phyloP scores from a whole-genome alignment of 2,329 filamentous ascomycete species.

The Nemania sp. region DNA sequence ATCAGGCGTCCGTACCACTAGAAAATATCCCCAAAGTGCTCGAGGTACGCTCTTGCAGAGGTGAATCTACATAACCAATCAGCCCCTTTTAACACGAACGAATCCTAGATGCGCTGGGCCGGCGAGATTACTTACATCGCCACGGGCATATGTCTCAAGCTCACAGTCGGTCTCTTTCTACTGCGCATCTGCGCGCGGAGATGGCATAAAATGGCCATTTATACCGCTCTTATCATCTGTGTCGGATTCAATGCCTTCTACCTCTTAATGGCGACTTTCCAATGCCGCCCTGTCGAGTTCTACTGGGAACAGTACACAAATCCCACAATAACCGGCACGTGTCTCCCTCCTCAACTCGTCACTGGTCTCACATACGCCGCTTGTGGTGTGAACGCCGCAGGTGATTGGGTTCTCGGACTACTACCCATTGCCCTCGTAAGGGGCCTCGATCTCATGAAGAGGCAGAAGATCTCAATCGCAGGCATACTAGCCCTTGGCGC shows the following conservation, averaged over 20 bases:
- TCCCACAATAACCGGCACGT: slow-evolving; percentile 48
- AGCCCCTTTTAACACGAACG: background rate
- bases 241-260: slow-evolving; percentile 53
- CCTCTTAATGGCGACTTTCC: slow-evolving; percentile 54
- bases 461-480: slow-evolving; percentile 53
- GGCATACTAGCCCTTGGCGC: slow-evolving; percentile 52
- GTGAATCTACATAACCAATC: background rate
- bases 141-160: slow-evolving; percentile 55
- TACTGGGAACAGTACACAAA: slow-evolving; percentile 55
- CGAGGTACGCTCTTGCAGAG: slow-evolving; percentile 36
- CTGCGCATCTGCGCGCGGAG: slow-evolving; percentile 53
- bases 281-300: slow-evolving; percentile 54
- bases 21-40: slow-evolving; percentile 43
- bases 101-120: slow-evolving; percentile 50
- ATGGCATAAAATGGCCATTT: slow-evolving; percentile 54
- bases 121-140: slow-evolving; percentile 56
- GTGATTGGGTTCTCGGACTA: slow-evolving; percentile 54
- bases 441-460: slow-evolving; percentile 52
- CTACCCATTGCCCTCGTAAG: slow-evolving; percentile 54
- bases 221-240: slow-evolving; percentile 48
- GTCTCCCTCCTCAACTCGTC: slow-evolving; percentile 49
- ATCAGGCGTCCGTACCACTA: slow-evolving; percentile 34
- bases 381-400: slow-evolving; percentile 50
- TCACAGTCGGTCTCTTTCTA: slow-evolving; percentile 56
- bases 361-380: slow-evolving; percentile 53